phyloP scores from a whole-genome alignment of 2,329 filamentous ascomycete genomes.

The Aphanocladium album region DNA sequence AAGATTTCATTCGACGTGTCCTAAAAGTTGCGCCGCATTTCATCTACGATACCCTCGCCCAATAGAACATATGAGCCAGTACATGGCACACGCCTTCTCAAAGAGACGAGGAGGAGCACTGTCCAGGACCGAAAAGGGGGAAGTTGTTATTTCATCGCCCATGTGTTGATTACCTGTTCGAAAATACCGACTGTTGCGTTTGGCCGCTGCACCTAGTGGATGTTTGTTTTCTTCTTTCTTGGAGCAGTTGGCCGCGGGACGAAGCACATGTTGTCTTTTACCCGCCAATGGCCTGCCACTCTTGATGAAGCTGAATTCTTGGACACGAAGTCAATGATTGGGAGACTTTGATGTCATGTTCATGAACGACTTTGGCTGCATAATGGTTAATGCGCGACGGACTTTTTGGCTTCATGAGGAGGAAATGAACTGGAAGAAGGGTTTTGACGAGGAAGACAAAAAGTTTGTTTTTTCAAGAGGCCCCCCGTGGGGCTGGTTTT shows the following conservation, averaged over 20 bases:
- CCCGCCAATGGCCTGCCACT: neutral
- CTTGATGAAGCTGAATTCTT: conserved; percentile 8
- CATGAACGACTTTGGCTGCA: neutral
- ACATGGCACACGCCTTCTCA: conserved; percentile 26
- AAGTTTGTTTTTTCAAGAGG: conserved; percentile 8
- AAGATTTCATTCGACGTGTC: conserved; percentile 42
- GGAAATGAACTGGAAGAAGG: conserved; percentile 6
- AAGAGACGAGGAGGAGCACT: conserved; percentile 23
- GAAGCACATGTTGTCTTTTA: neutral
- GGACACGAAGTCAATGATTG: conserved; percentile 10
- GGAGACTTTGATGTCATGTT: conserved; percentile 8
- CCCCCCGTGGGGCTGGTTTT: conserved; percentile 1
- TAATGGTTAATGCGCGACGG: conserved; percentile 9
- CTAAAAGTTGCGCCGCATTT: conserved; percentile 43
- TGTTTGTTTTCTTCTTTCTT: neutral
- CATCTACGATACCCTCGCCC: conserved; percentile 46
- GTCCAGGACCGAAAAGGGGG: conserved; percentile 11
- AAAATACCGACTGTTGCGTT: neutral
- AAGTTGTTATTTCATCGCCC: conserved; percentile 14
- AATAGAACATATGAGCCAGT: conserved; percentile 36
- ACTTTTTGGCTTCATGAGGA: conserved; percentile 3
- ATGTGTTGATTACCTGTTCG: conserved; percentile 14
- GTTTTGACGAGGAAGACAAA: conserved; percentile 11
- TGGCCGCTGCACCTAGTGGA: conserved; percentile 3
- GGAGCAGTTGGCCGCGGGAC: neutral